These are phyloP conservation scores for Cordyceps cateniannulata DNA, from an alignment of 2,329 filamentous ascomycete species.

Conservation along the genomic window DNA sequence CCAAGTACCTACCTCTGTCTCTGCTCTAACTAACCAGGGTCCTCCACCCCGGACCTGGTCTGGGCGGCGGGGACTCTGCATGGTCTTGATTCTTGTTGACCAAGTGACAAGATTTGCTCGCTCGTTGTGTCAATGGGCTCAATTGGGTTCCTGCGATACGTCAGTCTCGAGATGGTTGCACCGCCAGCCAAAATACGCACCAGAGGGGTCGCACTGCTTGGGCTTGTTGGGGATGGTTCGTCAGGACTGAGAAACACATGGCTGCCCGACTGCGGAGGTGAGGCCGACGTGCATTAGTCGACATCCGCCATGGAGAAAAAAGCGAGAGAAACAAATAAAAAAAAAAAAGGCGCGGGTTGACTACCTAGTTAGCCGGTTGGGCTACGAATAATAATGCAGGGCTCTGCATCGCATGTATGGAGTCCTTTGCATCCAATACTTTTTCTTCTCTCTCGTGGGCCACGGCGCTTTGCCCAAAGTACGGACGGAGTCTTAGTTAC, in stretches of 20 bases:
- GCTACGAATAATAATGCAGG: not conserved
- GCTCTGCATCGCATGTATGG: not conserved
- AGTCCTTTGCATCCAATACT: not conserved
- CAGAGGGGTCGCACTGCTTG: not conserved
- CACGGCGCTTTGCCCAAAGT: not conserved
- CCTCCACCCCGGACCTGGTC: not conserved
- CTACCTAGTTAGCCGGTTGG: not conserved
- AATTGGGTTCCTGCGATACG: constrained; percentile 1
- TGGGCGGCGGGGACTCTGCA: not conserved
- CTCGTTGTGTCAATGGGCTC: not conserved
- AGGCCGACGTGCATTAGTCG: constrained; percentile 9
- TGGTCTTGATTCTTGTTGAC: not conserved
- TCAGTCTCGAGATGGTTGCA: not conserved
- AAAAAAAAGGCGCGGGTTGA: not conserved
- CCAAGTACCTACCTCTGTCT: too few species aligned
- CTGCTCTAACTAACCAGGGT: not conserved
- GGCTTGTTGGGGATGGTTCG: not conserved
- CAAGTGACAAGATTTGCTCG: constrained; percentile 4
- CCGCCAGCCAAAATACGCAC: not conserved
- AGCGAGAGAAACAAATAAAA: not conserved
- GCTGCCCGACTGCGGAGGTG: constrained; percentile 13
- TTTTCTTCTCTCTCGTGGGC: not conserved
- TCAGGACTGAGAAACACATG: not conserved
- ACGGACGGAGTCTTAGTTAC: not conserved
- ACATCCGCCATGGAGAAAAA: not conserved